phyloP scores from a whole-genome alignment of 2,329 filamentous ascomycete species.

The Pestalotiopsis sp. region DNA sequence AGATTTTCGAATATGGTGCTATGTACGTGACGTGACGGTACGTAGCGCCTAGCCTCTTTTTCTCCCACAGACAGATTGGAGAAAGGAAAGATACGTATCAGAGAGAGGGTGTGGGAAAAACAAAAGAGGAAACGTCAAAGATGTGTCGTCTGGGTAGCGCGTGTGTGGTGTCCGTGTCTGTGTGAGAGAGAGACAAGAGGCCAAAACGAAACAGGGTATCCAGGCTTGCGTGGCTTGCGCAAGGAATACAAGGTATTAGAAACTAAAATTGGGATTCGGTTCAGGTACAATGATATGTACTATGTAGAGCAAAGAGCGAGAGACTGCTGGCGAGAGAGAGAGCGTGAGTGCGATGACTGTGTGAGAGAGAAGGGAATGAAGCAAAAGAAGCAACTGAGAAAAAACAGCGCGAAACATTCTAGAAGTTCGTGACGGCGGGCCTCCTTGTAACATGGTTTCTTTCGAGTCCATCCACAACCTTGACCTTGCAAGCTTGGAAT shows the following conservation, averaged over 20 bases:
- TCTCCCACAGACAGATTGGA: too few relatives aligned
- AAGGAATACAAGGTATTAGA: not conserved
- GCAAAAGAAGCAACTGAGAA: not conserved
- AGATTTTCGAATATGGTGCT: not conserved
- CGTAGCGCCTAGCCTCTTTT: not conserved
- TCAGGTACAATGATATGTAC: too few relatives aligned
- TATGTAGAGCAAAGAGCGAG: not conserved
- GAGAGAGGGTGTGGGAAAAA: not conserved
- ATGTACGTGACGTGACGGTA: not conserved
- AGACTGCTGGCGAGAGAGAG: not conserved
- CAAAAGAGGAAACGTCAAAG: not conserved
- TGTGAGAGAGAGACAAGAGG: not conserved
- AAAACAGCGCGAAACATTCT: constrained; percentile 6
- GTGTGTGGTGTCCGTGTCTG: not conserved
- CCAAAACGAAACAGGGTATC: not conserved
- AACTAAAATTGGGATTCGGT: not conserved
- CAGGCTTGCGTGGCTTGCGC: not conserved
- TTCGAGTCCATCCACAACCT: not conserved
- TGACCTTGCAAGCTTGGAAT: not conserved
- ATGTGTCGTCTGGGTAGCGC: not conserved
- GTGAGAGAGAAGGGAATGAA: not conserved
- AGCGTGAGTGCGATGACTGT: not conserved
- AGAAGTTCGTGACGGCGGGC: constrained; percentile 8
- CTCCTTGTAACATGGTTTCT: not conserved
- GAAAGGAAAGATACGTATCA: not conserved